Evolutionary conservation across 306 rosid genomes (phyloP), one percentile per base, ranked within the genome.

Genomic region (Clitoria ternatea): DNA sequence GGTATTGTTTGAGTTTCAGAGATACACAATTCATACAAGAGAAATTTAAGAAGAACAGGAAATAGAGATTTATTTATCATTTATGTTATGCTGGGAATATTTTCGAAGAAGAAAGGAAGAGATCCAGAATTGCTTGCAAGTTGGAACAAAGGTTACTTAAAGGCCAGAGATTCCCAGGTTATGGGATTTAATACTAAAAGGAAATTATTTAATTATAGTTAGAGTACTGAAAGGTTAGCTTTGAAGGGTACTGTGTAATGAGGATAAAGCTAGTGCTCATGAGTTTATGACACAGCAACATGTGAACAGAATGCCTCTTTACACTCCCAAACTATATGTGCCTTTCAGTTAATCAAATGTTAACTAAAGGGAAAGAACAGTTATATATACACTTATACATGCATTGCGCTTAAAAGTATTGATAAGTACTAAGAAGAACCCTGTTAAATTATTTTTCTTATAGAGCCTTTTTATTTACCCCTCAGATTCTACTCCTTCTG

Each of bases 81-180:
- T 66, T 37, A 47, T 61, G 56, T 54, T 54, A 8, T 49, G 20
- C 50, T 14, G 3, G 5, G 37, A 45, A 40, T 7, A 77, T 48
- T 27, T 26, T 18, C 22, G 72, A 57, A 44, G 48, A 23, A 37
- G 42, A 57, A 57, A 37, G 47, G 68, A 63, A 49, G 71, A 24
- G 70, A 72, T 69, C 36, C 1, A 77, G 87, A 77, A 86, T 90
- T 33, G 83, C 90, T 86, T n/a, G n/a, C n/a, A n/a, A n/a, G n/a
- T n/a, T 84, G 83, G 76, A 76, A 64, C 80, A 80, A 84, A 82
- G 90, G 86, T 90, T 86, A 83, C 95, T 84, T 90, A 49, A 81
- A 73, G 76, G 76, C 50, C 40, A 75, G 68, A 70, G 85, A 88
- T 90, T 88, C 97, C 13, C 15, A 17, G 35, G 64, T 43, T 65